Evolutionary conservation across 2,329 filamentous ascomycete species (phyloP).

Genomic region (Biscogniauxia marginata): DNA sequence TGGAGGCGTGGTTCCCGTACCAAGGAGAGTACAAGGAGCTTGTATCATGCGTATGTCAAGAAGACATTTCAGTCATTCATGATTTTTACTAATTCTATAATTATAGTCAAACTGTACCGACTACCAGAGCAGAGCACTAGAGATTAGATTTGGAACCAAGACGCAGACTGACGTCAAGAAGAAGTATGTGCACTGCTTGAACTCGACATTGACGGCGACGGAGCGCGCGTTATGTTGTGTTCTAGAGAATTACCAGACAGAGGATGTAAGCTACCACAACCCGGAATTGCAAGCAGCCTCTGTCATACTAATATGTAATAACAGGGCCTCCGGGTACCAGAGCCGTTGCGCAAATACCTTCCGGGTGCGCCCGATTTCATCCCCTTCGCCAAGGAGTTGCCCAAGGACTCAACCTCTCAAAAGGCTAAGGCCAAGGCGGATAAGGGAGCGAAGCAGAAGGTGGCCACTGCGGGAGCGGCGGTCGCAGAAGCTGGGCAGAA

Average conservation of each 20-base stretch:
- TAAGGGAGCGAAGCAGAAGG: conserved; percentile 28
- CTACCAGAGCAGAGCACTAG: conserved; percentile 90
- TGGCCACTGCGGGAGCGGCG: conserved; percentile 19
- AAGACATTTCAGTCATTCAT: neutral
- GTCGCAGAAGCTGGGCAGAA: conserved; percentile 28
- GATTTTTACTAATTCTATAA: conserved; percentile 9
- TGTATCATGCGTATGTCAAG: conserved; percentile 65
- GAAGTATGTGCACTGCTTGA: conserved; percentile 91
- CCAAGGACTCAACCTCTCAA: conserved; percentile 67
- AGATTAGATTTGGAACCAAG: conserved; percentile 89
- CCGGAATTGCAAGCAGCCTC: neutral
- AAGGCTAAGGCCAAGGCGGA: conserved; percentile 45
- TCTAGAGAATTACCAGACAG: conserved; percentile 94
- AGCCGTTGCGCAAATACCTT: conserved; percentile 70
- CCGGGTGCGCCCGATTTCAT: conserved; percentile 87
- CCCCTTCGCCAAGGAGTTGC: conserved; percentile 79
- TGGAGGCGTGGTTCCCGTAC: conserved; percentile 96
- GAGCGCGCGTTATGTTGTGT: conserved; percentile 92
- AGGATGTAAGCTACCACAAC: conserved; percentile 57
- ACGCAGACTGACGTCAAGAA: conserved; percentile 81
- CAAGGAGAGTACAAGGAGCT: conserved; percentile 98
- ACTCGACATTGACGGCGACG: conserved; percentile 86
- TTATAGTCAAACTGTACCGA: conserved; percentile 84
- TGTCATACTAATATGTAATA: neutral
- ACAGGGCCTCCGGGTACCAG: conserved; percentile 61